Base-by-base conservation (phyloP, 805 yeast genomes). In the Candida nemodendra region DNA sequence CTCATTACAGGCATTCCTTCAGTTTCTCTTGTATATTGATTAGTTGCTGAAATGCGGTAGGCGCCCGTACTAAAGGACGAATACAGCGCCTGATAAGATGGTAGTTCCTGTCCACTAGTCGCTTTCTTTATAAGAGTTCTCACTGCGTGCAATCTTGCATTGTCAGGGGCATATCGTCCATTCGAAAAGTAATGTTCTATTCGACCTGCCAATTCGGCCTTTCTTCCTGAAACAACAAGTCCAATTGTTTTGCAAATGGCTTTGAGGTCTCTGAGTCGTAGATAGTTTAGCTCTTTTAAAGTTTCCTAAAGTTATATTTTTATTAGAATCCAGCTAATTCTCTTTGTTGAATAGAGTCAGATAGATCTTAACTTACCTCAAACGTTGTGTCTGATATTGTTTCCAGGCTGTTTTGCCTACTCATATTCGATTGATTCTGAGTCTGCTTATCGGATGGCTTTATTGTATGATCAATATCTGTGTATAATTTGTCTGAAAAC, bases 201-300 rank as follows among this genome's bases (percentile, higher is more conserved):
- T 23, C 88, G 66, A 24, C 76, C 78, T 36, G 72, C 71, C 11
- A 85, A 59, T 23, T 76, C 82, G 15, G 72, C 70, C 58, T 86
- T 87, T 26, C 78, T 64, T 1, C 93, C 95, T 5, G 70, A 52
- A 8, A 65, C 50, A 2, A 76, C 59, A 14, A 81, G 57, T 2
- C 73, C 72, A 13, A 79, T 51, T 1, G 78, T 51, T 30, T 75
- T 65, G 24, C 81, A 72, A 1, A 81, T 51, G 14, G 63, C 69
- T 56, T 79, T 80, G 38, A 81, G 64, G 38, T 74, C 76, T 0
- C 71, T 59, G 2, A 79, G 77, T 47, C 72, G 74, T 45, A 76
- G 53, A n/a, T 45, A 49, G 25, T 48, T 54, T 44, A 71, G 46
- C 23, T 53, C 53, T 9, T 45, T 41, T 13, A 63, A 45, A 3